Evolutionary conservation across 768 basidiomycete genomes (phyloP).

Genomic region (Cubamyces sp.): DNA sequence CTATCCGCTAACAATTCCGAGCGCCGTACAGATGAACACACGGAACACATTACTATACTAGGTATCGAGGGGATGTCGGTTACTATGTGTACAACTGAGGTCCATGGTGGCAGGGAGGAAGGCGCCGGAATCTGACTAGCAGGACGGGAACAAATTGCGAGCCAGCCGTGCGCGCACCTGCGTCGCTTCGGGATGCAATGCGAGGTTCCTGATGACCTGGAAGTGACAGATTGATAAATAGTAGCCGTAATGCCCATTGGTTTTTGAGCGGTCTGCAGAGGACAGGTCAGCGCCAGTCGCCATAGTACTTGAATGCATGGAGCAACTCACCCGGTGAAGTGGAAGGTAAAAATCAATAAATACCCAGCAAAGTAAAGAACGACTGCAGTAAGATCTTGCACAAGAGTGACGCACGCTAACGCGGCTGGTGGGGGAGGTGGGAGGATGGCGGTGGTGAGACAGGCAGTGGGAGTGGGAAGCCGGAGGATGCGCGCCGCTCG

Average conservation of each 20-base stretch:
- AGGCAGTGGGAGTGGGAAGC: neutral
- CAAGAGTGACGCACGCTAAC: slow-evolving; percentile 7
- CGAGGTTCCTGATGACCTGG: slow-evolving; percentile 9
- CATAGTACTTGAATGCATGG: neutral
- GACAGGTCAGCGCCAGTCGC: neutral
- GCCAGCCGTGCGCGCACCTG: slow-evolving; percentile 28
- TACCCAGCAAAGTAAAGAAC: slow-evolving; percentile 25
- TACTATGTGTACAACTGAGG: slow-evolving; percentile 9
- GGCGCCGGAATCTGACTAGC: slow-evolving; percentile 24
- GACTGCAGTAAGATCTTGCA: slow-evolving; percentile 20
- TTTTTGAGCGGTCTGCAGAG: slow-evolving; percentile 17
- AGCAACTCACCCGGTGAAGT: slow-evolving; percentile 3
- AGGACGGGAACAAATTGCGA: slow-evolving; percentile 20
- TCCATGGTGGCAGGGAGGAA: slow-evolving; percentile 5
- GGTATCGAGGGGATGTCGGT: slow-evolving; percentile 10
- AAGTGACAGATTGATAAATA: slow-evolving; percentile 28
- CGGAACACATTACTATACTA: slow-evolving; percentile 15
- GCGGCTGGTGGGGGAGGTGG: neutral
- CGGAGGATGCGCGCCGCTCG: slow-evolving; percentile 9
- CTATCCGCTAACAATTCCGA: slow-evolving; percentile 9
- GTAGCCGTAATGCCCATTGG: slow-evolving; percentile 7
- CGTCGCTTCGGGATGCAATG: slow-evolving; percentile 25
- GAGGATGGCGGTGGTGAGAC: neutral
- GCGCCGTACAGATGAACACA: slow-evolving; percentile 8
- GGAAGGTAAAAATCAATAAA: slow-evolving; percentile 19